These are phyloP conservation scores for Trichoderma cornu-damae DNA, from an alignment of 2,329 filamentous ascomycete species.

Conservation along the genomic window DNA sequence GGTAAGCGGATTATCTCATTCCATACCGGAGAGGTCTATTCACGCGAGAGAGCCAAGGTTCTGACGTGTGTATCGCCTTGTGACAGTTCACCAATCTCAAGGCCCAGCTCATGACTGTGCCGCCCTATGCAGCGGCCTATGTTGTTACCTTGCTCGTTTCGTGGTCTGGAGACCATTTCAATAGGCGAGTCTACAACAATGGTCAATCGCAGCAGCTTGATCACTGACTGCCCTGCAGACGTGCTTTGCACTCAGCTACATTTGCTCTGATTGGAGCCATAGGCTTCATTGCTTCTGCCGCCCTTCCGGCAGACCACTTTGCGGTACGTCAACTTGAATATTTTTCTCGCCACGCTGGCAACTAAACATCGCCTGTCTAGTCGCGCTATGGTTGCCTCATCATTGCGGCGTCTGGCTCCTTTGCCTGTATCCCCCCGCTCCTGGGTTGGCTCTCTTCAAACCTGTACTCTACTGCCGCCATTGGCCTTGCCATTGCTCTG, in stretches of 20 bases:
- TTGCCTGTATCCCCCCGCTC: not conserved
- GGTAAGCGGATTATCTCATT: not conserved
- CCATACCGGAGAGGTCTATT: not conserved
- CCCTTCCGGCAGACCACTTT: not conserved
- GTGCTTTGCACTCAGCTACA: not conserved
- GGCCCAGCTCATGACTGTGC: slow-evolving; percentile 2
- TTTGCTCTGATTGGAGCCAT: not conserved
- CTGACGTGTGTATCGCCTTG: not conserved
- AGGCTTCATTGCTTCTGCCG: not conserved
- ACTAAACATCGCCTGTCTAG: not conserved
- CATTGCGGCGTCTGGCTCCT: not conserved
- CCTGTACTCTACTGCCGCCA: not conserved
- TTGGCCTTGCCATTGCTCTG: not conserved
- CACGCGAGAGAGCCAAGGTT: too few species aligned
- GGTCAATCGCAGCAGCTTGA: not conserved
- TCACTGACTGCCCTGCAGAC: not conserved
- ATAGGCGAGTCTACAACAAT: not conserved
- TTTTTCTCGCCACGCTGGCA: not conserved
- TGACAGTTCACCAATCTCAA: not conserved
- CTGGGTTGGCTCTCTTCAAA: not conserved
- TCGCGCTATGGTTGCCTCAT: not conserved
- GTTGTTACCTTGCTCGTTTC: not conserved
- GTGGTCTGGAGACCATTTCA: not conserved
- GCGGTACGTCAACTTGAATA: not conserved
- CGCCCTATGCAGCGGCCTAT: not conserved